These are phyloP conservation scores for Heimioporus punctisporus DNA, from an alignment of 1,284 basidiomycete genomes.

Conservation along the genomic window DNA sequence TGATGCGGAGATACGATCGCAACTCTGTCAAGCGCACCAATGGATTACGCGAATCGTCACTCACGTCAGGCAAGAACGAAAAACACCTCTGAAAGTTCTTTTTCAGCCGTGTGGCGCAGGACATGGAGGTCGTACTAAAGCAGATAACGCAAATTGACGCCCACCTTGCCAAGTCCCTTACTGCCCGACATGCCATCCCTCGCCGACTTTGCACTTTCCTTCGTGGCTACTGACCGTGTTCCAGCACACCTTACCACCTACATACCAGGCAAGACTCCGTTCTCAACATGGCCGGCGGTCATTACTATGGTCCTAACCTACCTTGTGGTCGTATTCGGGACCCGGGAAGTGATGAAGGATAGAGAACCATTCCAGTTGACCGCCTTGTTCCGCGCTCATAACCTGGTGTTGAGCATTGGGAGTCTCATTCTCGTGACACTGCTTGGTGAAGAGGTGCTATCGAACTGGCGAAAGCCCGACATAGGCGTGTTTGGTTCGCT, in stretches of 20 bases:
- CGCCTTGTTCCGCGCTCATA: conserved; percentile 89
- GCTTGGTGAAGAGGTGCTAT: conserved; percentile 93
- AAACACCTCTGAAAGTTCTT: no score
- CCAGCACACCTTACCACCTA: conserved; percentile 72
- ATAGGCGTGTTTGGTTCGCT: conserved; percentile 79
- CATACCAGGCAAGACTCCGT: conserved; percentile 72
- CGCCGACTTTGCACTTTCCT: no score
- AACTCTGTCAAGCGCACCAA: no score
- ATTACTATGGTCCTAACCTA: conserved; percentile 75
- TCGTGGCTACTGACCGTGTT: no score
- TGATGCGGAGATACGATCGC: no score
- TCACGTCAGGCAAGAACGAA: no score
- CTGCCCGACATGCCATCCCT: no score
- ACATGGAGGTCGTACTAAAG: no score
- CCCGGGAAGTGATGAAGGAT: conserved; percentile 86
- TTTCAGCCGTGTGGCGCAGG: no score
- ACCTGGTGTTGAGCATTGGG: conserved; percentile 82
- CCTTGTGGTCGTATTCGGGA: conserved; percentile 86
- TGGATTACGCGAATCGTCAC: no score
- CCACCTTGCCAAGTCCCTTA: no score
- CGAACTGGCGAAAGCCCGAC: conserved; percentile 63
- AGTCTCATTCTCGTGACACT: conserved; percentile 82
- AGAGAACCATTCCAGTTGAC: conserved; percentile 77
- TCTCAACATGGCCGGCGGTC: conserved; percentile 81
- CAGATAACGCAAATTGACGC: no score